A percentile compares a stretch with the other conserved stretches of the same genome.
phyloP scores from a whole-genome alignment of 2,329 filamentous ascomycete species.

The Biscogniauxia sp. region DNA sequence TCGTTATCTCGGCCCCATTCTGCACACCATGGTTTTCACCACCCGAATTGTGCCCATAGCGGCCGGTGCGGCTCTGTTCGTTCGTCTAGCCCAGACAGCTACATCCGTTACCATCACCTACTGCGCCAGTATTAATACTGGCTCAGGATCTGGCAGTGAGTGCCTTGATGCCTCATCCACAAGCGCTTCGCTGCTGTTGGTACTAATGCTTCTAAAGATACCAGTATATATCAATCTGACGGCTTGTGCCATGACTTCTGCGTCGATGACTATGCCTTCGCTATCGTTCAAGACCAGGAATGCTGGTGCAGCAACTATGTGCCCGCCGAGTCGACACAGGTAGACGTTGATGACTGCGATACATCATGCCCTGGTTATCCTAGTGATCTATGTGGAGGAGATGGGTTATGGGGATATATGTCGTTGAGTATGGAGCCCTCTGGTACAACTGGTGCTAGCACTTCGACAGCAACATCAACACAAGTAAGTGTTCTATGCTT shows the following conservation, averaged over 20 bases:
- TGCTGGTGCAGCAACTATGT: conserved; percentile 77
- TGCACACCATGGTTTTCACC: conserved; percentile 22
- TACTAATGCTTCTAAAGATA: conserved; percentile 39
- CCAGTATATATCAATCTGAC: conserved; percentile 63
- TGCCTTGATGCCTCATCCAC: conserved; percentile 23
- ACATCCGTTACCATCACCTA: conserved; percentile 38
- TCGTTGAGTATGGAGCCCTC: conserved; percentile 50
- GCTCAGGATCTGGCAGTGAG: conserved; percentile 41
- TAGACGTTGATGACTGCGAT: conserved; percentile 49
- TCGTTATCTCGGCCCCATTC: conserved; percentile 3
- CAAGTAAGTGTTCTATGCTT: conserved; percentile 30
- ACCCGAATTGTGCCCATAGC: conserved; percentile 18
- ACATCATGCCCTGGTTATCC: conserved; percentile 67
- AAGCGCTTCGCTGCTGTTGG: conserved; percentile 8
- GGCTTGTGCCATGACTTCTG: conserved; percentile 66
- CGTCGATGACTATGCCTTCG: conserved; percentile 58
- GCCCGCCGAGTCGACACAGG: conserved; percentile 46
- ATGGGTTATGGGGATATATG: conserved; percentile 65
- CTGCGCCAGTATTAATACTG: conserved; percentile 49
- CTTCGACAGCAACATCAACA: conserved; percentile 22
- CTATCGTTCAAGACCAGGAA: conserved; percentile 60
- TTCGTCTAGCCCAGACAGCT: conserved; percentile 21
- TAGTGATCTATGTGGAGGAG: conserved; percentile 62
- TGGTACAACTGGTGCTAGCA: conserved; percentile 48
- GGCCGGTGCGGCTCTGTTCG: conserved; percentile 22